These are phyloP conservation scores for Neodidymelliopsis sp. DNA, from an alignment of 2,329 filamentous ascomycete species.

Conservation along the genomic window DNA sequence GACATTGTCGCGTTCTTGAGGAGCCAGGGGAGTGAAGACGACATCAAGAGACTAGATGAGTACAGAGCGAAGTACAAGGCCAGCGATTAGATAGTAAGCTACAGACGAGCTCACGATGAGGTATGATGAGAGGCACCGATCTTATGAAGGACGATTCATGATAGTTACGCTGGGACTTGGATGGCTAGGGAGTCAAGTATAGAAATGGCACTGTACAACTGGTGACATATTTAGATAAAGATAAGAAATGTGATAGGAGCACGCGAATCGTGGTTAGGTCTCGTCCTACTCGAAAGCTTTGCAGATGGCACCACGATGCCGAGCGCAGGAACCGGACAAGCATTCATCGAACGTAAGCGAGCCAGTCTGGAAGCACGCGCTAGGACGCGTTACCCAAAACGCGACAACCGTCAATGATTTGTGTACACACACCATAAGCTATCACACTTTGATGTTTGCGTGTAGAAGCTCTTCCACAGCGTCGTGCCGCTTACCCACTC, in stretches of 20 bases:
- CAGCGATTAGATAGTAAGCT: conserved; percentile 37
- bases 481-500: not conserved
- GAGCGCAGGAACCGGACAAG: conserved; percentile 1
- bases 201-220: not conserved
- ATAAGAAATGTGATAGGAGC: not conserved
- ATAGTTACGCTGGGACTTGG: conserved; percentile 4
- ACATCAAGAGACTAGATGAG: conserved; percentile 53
- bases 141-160: conserved; percentile 4
- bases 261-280: not conserved
- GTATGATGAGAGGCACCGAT: not conserved
- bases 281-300: not conserved
- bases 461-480: not conserved
- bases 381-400: conserved; percentile 11
- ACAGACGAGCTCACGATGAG: not conserved
- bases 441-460: not conserved
- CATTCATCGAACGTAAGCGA: conserved; percentile 13
- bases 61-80: conserved; percentile 52
- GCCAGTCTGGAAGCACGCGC: conserved; percentile 11
- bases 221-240: conserved; percentile 1
- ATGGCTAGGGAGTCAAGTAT: not conserved
- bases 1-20: conserved; percentile 68
- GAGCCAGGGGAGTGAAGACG: conserved; percentile 54
- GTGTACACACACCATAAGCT: not conserved
- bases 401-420: conserved; percentile 1
- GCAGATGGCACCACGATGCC: not conserved